These are phyloP conservation scores for Glycine tomentella DNA, from an alignment of 306 rosid species.

Conservation along the genomic window DNA sequence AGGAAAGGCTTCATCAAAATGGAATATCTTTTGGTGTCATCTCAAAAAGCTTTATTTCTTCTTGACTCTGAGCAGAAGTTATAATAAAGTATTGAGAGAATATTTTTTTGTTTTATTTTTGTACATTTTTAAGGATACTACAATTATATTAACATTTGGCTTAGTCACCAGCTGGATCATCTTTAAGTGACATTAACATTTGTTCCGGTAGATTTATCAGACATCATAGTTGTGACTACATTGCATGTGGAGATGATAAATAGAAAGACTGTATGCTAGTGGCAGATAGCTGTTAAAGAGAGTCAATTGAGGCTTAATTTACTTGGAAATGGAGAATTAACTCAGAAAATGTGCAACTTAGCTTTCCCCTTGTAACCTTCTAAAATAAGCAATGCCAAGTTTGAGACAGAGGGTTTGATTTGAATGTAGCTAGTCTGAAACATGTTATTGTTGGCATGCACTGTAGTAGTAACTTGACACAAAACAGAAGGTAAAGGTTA, in stretches of 20 bases:
- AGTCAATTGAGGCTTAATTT: not conserved
- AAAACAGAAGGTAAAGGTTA: no score
- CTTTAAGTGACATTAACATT: no score
- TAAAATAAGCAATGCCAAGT: no score
- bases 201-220: no score
- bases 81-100: not conserved
- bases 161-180: no score
- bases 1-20: conserved; percentile 70
- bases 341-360: not conserved
- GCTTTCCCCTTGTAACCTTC: no score
- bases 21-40: conserved; percentile 81
- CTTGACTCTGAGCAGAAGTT: conserved; percentile 35
- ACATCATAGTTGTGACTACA: no score
- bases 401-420: no score
- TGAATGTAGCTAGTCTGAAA: not conserved
- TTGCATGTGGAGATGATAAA: not conserved
- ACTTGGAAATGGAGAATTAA: conserved; percentile 6
- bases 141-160: not conserved
- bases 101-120: not conserved
- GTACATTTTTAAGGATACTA: not conserved
- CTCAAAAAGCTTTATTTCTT: conserved; percentile 59
- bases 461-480: no score
- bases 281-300: no score
- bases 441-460: not conserved
- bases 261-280: not conserved